These are phyloP conservation scores for Aspergillus sp. DNA, from an alignment of 2,329 filamentous ascomycete genomes.

Conservation along the genomic window DNA sequence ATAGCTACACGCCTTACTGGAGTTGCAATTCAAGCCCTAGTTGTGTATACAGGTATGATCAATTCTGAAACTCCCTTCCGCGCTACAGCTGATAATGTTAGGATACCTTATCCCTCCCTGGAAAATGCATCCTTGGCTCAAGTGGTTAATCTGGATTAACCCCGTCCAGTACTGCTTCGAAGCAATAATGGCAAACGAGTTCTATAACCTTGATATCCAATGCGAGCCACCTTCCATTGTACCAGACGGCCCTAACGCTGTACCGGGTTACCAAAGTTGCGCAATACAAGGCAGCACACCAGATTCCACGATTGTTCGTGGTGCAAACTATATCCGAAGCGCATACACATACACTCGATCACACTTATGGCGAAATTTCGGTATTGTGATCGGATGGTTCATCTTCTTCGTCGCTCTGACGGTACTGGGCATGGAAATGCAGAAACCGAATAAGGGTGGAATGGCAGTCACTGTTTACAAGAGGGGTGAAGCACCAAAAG, in stretches of 20 bases:
- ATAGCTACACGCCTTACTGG: constrained; percentile 44
- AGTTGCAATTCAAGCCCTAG: constrained; percentile 43
- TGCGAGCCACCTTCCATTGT: constrained; percentile 53
- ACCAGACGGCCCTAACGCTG: constrained; percentile 43
- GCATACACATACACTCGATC: constrained; percentile 50
- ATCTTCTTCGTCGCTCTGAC: constrained; percentile 69
- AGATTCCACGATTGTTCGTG: constrained; percentile 47
- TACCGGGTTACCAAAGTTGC: constrained; percentile 51
- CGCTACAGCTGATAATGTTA: constrained; percentile 3
- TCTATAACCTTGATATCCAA: constrained; percentile 50
- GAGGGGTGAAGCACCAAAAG: constrained; percentile 55
- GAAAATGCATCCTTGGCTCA: constrained; percentile 58
- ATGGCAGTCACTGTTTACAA: constrained; percentile 73
- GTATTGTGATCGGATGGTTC: constrained; percentile 71
- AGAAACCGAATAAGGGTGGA: constrained; percentile 74
- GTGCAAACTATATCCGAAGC: constrained; percentile 50
- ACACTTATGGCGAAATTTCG: constrained; percentile 67
- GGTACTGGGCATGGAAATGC: constrained; percentile 68
- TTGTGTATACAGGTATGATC: constrained; percentile 50
- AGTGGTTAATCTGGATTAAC: constrained; percentile 59
- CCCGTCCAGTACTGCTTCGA: constrained; percentile 66
- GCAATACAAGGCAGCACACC: constrained; percentile 51
- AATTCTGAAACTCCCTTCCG: no score
- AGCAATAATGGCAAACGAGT: constrained; percentile 63
- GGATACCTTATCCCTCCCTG: constrained; percentile 58